phyloP scores from a whole-genome alignment of 208 protist genomes.

The Leishmania arabica region DNA sequence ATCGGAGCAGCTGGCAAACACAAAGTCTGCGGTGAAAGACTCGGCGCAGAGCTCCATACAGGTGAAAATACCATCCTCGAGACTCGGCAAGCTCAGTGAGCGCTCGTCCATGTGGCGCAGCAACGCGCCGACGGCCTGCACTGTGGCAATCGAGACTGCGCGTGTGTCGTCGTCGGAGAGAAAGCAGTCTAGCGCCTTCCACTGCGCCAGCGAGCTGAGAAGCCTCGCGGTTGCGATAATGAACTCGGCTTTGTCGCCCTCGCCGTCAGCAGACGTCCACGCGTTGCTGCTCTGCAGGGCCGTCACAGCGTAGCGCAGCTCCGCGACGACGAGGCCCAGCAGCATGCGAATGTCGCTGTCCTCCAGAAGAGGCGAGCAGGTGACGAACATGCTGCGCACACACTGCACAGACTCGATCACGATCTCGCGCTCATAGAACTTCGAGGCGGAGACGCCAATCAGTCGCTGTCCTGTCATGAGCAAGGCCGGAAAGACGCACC shows the following conservation, averaged over 20 bases:
- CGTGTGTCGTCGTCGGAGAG: slow-evolving; percentile 46
- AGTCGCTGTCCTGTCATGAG: slow-evolving; percentile 27
- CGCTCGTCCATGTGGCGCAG: slow-evolving; percentile 62
- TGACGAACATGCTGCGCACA: slow-evolving; percentile 50
- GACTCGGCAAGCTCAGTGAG: slow-evolving; percentile 45
- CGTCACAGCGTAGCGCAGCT: slow-evolving; percentile 21
- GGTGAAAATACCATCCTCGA: slow-evolving; percentile 66
- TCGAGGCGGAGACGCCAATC: slow-evolving; percentile 21
- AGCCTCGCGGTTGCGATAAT: slow-evolving; percentile 50
- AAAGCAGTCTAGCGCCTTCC: slow-evolving; percentile 74
- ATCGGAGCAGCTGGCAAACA: slow-evolving; percentile 41
- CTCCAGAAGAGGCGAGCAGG: slow-evolving; percentile 44
- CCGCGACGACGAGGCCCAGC: slow-evolving; percentile 37
- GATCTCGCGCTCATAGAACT: slow-evolving; percentile 45
- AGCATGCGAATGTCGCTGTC: slow-evolving; percentile 37
- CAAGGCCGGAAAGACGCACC: slow-evolving; percentile 35
- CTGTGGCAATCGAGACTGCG: slow-evolving; percentile 35
- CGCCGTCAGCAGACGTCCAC: slow-evolving; percentile 44
- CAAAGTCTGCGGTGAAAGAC: slow-evolving; percentile 60
- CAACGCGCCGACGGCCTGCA: slow-evolving; percentile 48
- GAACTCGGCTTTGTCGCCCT: slow-evolving; percentile 54
- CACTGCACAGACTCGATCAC: slow-evolving; percentile 42
- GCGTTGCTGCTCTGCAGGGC: slow-evolving; percentile 21
- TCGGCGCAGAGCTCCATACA: slow-evolving; percentile 70
- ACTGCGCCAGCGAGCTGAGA: slow-evolving; percentile 59